phyloP scores from a whole-genome alignment of 441 rosid genomes.

The Isatis lusitanica region DNA sequence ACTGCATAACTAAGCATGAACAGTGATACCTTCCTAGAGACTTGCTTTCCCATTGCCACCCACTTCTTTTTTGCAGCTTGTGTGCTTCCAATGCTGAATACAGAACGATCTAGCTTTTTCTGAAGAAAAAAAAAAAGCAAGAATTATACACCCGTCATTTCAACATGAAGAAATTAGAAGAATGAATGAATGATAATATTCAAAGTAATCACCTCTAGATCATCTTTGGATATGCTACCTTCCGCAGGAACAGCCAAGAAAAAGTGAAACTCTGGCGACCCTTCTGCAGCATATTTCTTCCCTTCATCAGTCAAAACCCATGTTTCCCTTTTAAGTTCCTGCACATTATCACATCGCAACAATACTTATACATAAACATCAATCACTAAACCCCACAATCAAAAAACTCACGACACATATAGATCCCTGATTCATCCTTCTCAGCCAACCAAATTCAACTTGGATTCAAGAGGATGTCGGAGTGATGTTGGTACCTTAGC shows the following conservation, averaged over 20 bases:
- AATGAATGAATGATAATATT: not conserved
- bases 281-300: conserved; percentile 61
- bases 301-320: conserved; percentile 91
- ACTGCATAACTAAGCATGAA: not conserved
- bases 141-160: not conserved
- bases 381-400: not conserved
- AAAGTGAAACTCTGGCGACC: conserved; percentile 80
- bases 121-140: conserved; percentile 36
- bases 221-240: conserved; percentile 75
- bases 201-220: conserved; percentile 57
- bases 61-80: conserved; percentile 87
- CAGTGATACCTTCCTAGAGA: conserved; percentile 70
- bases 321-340: conserved; percentile 70
- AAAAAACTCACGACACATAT: not conserved
- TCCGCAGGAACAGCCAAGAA: conserved; percentile 72
- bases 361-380: not conserved
- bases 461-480: not conserved
- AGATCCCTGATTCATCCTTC: not conserved
- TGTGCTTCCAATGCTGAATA: conserved; percentile 70
- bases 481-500: conserved; percentile 45
- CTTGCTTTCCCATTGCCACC: conserved; percentile 85
- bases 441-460: not conserved
- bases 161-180: not conserved
- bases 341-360: not conserved
- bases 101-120: conserved; percentile 64